Percentiles rank a stretch among this genome's conserved stretches.
Evolutionary conservation across 139 green algal species (phyloP).

Genomic region (Deuterostichococcus epilithicus): DNA sequence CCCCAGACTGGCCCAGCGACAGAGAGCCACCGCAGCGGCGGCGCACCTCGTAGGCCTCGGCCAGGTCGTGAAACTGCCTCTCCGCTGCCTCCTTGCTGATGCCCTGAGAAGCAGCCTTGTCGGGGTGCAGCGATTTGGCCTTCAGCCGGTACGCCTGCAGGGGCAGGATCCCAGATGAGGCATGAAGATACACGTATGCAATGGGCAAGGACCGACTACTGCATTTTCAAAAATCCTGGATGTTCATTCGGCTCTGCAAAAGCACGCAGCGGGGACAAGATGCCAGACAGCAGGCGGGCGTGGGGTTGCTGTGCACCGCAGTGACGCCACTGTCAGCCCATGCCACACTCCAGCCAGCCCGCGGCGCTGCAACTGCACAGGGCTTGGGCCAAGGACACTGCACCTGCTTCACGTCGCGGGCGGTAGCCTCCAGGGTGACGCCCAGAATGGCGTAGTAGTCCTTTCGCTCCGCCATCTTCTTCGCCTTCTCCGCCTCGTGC

Average conservation of each 20-base stretch:
- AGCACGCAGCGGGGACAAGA: no score
- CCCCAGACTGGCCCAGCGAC: background rate
- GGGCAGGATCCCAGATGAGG: no score
- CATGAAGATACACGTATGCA: background rate
- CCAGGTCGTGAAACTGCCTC: slow-evolving; percentile 46
- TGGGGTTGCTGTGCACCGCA: background rate
- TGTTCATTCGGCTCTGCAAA: no score
- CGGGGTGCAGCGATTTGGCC: slow-evolving; percentile 21
- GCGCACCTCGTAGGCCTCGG: slow-evolving; percentile 58
- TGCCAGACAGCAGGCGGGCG: background rate
- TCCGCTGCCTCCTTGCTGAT: slow-evolving; percentile 24
- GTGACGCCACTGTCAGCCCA: no score
- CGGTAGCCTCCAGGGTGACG: slow-evolving; percentile 13
- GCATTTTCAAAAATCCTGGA: no score
- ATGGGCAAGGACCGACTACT: background rate
- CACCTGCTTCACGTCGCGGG: slow-evolving; percentile 17
- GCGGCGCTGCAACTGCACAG: no score
- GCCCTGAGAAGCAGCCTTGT: slow-evolving; percentile 33
- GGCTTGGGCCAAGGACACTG: no score
- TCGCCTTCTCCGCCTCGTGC: slow-evolving; percentile 13
- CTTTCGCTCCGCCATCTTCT: slow-evolving; percentile 35
- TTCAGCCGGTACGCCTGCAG: slow-evolving; percentile 12
- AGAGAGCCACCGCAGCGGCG: background rate
- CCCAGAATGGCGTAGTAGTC: slow-evolving; percentile 71
- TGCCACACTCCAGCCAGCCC: no score